These are phyloP conservation scores for Monsonia emarginata DNA, from an alignment of 441 rosid genomes.

Conservation along the genomic window DNA sequence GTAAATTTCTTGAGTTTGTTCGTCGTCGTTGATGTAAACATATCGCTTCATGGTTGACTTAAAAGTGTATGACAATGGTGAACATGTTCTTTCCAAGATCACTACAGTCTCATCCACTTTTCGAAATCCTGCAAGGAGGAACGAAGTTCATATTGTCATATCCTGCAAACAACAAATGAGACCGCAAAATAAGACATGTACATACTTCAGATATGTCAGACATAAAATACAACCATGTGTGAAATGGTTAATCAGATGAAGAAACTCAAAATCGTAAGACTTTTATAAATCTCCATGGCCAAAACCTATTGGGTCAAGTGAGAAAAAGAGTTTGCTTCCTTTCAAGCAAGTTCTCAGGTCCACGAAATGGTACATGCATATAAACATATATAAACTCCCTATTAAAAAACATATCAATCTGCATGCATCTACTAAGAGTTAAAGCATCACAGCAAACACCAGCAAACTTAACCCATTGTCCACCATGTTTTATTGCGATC, in stretches of 20 bases:
- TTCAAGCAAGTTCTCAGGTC: background rate
- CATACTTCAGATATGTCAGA: background rate
- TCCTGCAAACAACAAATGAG: conserved; percentile 16
- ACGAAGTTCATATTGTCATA: conserved; percentile 4
- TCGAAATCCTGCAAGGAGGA: conserved; percentile 8
- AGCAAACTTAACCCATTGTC: background rate
- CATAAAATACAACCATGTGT: background rate
- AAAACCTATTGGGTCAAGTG: background rate
- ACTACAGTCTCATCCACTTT: conserved; percentile 18
- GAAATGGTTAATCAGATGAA: conserved; percentile 1
- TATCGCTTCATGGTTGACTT: conserved; percentile 61
- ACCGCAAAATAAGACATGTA: background rate
- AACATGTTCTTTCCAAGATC: conserved; percentile 19
- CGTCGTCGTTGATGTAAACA: conserved; percentile 77
- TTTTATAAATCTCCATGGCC: background rate
- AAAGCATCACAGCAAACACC: background rate
- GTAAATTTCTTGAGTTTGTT: conserved; percentile 51
- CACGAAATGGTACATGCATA: background rate
- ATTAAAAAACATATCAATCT: too few species aligned
- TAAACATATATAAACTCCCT: too few species aligned
- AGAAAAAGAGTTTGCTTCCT: background rate
- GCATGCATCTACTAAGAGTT: background rate
- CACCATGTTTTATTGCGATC: background rate
- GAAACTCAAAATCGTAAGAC: background rate
- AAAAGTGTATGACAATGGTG: conserved; percentile 12